phyloP scores from a whole-genome alignment of 2,329 filamentous ascomycete genomes.

The Fusarium secorum region DNA sequence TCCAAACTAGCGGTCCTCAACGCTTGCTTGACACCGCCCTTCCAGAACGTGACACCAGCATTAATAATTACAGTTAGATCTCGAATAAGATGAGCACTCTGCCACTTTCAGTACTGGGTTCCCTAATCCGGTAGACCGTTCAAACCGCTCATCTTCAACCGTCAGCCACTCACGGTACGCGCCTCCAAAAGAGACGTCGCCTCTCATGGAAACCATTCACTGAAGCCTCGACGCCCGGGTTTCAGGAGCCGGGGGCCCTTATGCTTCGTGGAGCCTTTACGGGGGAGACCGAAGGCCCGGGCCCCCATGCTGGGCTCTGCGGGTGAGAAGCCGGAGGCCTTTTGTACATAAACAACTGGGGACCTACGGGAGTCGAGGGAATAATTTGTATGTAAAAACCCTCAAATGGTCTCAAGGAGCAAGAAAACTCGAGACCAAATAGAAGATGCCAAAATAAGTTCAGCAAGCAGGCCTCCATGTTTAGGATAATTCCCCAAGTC shows the following conservation, averaged over 20 bases:
- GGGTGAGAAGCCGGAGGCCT: conserved; percentile 14
- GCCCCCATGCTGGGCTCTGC: conserved; percentile 1
- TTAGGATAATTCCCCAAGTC: not conserved
- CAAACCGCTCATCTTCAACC: conserved; percentile 3
- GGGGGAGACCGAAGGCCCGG: conserved; percentile 29
- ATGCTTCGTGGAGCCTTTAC: conserved; percentile 14
- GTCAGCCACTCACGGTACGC: conserved; percentile 11
- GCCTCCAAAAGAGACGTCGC: not conserved
- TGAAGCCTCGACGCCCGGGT: conserved; percentile 10
- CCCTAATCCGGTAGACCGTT: conserved; percentile 28
- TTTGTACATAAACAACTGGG: conserved; percentile 7
- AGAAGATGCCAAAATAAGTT: not conserved
- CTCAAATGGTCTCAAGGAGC: conserved; percentile 9
- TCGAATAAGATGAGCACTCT: not conserved
- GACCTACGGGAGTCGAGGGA: not conserved
- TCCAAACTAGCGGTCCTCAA: conserved; percentile 11
- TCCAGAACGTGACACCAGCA: conserved; percentile 27
- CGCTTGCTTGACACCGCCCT: conserved; percentile 30
- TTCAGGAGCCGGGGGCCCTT: conserved; percentile 10
- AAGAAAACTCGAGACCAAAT: not conserved
- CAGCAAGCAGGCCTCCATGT: not conserved
- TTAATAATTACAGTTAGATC: not conserved
- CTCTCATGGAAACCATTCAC: not conserved
- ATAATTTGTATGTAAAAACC: conserved; percentile 11
- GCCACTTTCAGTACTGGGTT: conserved; percentile 6